Evolutionary conservation across 345 rosid species (phyloP).

Genomic region (Atalantia buxifolia): DNA sequence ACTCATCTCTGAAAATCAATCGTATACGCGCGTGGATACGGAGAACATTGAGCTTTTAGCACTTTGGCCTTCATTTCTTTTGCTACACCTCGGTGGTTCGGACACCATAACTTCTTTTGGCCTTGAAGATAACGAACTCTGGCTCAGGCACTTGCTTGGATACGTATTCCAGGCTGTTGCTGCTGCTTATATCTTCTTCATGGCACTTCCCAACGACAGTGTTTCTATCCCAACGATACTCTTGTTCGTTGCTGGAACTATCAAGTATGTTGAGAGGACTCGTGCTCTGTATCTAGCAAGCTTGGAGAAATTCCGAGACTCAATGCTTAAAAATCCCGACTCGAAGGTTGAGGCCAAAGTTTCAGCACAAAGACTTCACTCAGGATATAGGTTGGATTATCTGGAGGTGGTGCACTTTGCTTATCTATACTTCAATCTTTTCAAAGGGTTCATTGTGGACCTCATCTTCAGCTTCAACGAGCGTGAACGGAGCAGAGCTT

Average conservation of each 20-base stretch:
- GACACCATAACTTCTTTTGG: constrained; percentile 64
- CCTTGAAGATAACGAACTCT: constrained; percentile 66
- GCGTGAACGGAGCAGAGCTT: constrained; percentile 42
- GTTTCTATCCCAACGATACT: constrained; percentile 30
- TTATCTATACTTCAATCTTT: constrained; percentile 31
- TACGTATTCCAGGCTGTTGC: constrained; percentile 43
- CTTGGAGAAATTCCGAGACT: constrained; percentile 51
- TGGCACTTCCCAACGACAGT: constrained; percentile 24
- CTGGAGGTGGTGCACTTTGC: constrained; percentile 37
- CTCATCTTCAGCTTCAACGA: constrained; percentile 43
- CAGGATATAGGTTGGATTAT: neutral
- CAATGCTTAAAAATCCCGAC: constrained; percentile 54
- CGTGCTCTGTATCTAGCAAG: constrained; percentile 56
- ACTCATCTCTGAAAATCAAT: constrained; percentile 41
- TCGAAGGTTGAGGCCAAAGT: neutral
- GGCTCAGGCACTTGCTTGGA: constrained; percentile 55
- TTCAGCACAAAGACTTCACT: too few species aligned
- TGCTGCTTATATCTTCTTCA: constrained; percentile 42
- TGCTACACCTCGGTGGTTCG: constrained; percentile 71
- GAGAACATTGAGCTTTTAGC: constrained; percentile 28
- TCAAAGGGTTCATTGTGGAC: constrained; percentile 62
- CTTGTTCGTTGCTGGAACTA: constrained; percentile 45
- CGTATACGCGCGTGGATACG: too few species aligned
- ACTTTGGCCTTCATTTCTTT: constrained; percentile 71
- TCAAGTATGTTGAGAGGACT: constrained; percentile 62